These are phyloP conservation scores for Coniochaeta sp. DNA, from an alignment of 2,329 filamentous ascomycete species.

Conservation along the genomic window DNA sequence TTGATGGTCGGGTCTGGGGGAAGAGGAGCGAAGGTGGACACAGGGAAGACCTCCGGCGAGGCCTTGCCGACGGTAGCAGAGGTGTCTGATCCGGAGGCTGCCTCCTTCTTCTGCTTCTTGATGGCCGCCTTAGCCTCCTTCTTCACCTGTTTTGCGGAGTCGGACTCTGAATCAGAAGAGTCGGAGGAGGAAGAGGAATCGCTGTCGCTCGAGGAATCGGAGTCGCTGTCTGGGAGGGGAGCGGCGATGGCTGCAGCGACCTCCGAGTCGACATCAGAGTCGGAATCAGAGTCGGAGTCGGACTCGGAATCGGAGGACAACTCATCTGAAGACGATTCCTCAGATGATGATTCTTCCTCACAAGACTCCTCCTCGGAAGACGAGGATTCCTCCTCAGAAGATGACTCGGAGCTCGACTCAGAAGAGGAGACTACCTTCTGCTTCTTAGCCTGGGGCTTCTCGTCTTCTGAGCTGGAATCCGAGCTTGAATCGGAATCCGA, in stretches of 20 bases:
- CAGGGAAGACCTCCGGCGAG: constrained; percentile 39
- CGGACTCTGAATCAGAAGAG: constrained; percentile 34
- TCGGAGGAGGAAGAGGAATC: constrained; percentile 29
- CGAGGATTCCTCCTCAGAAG: constrained; percentile 19
- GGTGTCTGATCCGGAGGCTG: constrained; percentile 27
- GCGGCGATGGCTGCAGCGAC: constrained; percentile 4
- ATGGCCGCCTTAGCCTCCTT: constrained; percentile 5
- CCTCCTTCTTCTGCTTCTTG: constrained; percentile 16
- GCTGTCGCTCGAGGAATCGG: constrained; percentile 14
- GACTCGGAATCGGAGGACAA: constrained; percentile 28
- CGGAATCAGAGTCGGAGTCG: constrained; percentile 22
- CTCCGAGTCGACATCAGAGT: constrained; percentile 14
- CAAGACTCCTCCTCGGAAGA: constrained; percentile 10
- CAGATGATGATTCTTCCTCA: not conserved
- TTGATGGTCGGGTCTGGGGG: constrained; percentile 41
- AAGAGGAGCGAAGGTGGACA: constrained; percentile 37
- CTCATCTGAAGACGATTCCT: constrained; percentile 22
- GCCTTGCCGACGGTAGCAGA: constrained; percentile 43
- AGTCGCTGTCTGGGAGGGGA: not conserved
- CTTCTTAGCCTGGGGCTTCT: constrained; percentile 46
- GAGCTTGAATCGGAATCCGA: constrained; percentile 21
- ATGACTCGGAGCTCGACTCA: constrained; percentile 16
- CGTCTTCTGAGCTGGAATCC: constrained; percentile 38
- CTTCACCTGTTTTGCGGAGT: constrained; percentile 17
- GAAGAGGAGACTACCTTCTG: constrained; percentile 25